Percentiles rank a stretch among this genome's conserved stretches.
Evolutionary conservation across 352 stramenopile species (phyloP).

Genomic region (Phytophthora chlamydospora): DNA sequence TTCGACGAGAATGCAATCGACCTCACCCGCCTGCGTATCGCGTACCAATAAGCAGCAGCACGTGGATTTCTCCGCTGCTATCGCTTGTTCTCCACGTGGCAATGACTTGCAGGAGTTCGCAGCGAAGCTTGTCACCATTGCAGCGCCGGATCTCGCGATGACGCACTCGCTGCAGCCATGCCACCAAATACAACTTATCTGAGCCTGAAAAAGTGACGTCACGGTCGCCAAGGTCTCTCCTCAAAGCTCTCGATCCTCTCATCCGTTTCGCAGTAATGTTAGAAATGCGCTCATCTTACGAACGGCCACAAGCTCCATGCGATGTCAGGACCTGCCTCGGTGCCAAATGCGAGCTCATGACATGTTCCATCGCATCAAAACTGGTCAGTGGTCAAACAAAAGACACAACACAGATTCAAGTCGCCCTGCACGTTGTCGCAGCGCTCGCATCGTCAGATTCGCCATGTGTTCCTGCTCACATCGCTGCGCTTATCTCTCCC

Average conservation of each 20-base stretch:
- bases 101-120: not conserved
- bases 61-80: constrained; percentile 12
- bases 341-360: constrained; percentile 2
- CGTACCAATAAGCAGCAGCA: constrained; percentile 16
- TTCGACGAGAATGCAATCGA: constrained; percentile 40
- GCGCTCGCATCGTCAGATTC: constrained; percentile 28
- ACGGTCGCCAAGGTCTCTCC: too few species aligned
- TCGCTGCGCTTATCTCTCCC: constrained; percentile 20
- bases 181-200: constrained; percentile 9
- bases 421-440: not conserved
- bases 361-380: constrained; percentile 5
- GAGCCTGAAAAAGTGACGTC: constrained; percentile 8
- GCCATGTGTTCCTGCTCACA: constrained; percentile 31
- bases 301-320: constrained; percentile 14
- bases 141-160: constrained; percentile 14
- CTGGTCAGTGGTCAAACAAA: constrained; percentile 2
- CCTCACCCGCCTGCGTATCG: constrained; percentile 36
- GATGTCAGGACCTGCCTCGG: not conserved
- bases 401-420: constrained; percentile 19
- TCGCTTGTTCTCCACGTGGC: constrained; percentile 10
- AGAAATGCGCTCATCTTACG: constrained; percentile 13
- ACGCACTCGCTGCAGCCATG: constrained; percentile 27
- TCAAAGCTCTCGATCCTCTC: constrained; percentile 12
- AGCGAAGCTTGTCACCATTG: not conserved
- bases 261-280: constrained; percentile 12